Evolutionary conservation across 1,139 yeast genomes (phyloP).

Genomic region (Saccharomycopsis hybrid): DNA sequence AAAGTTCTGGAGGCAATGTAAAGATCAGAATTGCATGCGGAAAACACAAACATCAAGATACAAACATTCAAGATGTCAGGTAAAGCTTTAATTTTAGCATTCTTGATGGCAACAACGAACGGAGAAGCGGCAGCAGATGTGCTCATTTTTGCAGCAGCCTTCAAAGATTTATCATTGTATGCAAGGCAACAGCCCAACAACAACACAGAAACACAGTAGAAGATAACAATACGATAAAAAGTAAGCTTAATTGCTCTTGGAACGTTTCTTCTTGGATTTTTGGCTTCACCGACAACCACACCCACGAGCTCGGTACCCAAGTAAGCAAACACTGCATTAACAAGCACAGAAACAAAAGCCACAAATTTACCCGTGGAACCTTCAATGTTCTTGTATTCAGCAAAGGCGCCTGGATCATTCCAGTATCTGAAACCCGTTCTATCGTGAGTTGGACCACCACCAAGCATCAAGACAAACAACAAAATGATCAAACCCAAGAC

Average conservation of each 20-base stretch:
- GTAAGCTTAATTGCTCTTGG: conserved; percentile 75
- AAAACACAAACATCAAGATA: conserved; percentile 60
- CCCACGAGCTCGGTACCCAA: conserved; percentile 70
- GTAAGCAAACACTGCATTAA: conserved; percentile 69
- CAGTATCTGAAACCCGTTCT: conserved; percentile 63
- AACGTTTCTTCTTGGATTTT: conserved; percentile 66
- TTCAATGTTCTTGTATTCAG: conserved; percentile 34
- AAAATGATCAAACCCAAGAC: conserved; percentile 46
- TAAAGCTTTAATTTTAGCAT: conserved; percentile 54
- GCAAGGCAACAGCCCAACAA: conserved; percentile 73
- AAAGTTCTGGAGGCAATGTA: conserved; percentile 66
- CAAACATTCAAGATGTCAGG: conserved; percentile 65
- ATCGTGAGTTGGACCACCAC: conserved; percentile 56
- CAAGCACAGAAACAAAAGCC: conserved; percentile 59
- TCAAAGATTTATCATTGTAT: conserved; percentile 52
- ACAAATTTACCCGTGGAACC: conserved; percentile 49
- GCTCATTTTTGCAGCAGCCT: conserved; percentile 33
- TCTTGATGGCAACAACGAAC: conserved; percentile 55
- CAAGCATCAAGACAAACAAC: conserved; percentile 44
- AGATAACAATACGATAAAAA: conserved; percentile 67
- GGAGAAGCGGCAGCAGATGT: conserved; percentile 71
- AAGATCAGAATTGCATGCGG: conserved; percentile 71
- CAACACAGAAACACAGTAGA: conserved; percentile 60
- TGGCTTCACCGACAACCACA: conserved; percentile 72
- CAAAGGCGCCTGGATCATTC: conserved; percentile 58